Percentiles rank a stretch among this genome's conserved stretches.
Evolutionary conservation across 441 rosid genomes (phyloP).

Genomic region (Caryocar brasiliense): DNA sequence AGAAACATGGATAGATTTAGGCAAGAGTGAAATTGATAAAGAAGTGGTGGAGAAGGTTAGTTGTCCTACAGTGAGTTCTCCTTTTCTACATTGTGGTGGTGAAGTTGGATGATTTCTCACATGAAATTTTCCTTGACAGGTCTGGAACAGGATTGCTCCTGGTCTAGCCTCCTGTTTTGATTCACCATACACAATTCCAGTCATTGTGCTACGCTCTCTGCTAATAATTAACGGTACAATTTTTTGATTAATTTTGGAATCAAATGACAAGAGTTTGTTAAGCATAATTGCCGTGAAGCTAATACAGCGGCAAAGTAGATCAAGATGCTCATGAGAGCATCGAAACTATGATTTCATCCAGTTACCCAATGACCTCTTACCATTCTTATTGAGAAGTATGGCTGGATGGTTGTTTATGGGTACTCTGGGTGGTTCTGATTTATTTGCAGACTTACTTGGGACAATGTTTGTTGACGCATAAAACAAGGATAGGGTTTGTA

Average conservation of each 20-base stretch:
- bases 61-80: neutral
- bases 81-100: neutral
- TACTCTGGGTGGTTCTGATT: neutral
- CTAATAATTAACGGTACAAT: conserved; percentile 58
- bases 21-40: conserved; percentile 58
- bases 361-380: neutral
- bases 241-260: neutral
- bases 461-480: too few species aligned
- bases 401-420: neutral
- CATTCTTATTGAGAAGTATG: neutral
- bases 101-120: conserved; percentile 4
- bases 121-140: conserved; percentile 29
- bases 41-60: conserved; percentile 80
- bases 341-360: neutral
- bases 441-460: too few species aligned
- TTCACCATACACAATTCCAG: conserved; percentile 58
- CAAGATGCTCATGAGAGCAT: neutral
- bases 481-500: too few species aligned
- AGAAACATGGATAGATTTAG: conserved; percentile 63
- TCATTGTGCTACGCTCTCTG: conserved; percentile 69
- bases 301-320: neutral
- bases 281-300: neutral
- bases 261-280: neutral
- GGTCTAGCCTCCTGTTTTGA: conserved; percentile 73
- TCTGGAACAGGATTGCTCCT: conserved; percentile 92